These are phyloP conservation scores for Barnettozyma sp. DNA, from an alignment of 805 yeast genomes.

Conservation along the genomic window DNA sequence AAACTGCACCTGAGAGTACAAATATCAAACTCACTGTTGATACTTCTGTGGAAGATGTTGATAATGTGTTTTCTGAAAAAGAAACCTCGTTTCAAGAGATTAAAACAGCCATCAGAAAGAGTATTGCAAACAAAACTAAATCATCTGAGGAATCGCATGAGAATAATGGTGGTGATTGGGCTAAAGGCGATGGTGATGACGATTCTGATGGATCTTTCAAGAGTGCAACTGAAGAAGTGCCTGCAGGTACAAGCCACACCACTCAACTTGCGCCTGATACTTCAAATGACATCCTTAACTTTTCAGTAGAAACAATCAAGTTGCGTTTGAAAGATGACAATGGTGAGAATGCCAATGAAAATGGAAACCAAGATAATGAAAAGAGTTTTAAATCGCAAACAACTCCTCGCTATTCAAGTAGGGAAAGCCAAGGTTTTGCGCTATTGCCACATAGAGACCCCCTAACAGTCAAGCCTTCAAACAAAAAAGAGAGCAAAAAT, in stretches of 20 bases:
- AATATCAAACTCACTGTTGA: too few relatives aligned
- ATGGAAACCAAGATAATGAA: conserved; percentile 1
- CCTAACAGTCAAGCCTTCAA: conserved; percentile 24
- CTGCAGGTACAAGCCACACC: conserved; percentile 11
- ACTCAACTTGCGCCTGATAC: conserved; percentile 13
- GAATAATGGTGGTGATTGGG: too few relatives aligned
- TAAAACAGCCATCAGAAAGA: conserved; percentile 39
- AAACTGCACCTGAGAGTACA: too few relatives aligned
- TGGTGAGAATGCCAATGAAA: too few relatives aligned
- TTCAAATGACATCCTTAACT: conserved; percentile 4
- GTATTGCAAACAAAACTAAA: conserved; percentile 32
- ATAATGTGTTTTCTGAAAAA: conserved; percentile 24
- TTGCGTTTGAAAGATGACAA: conserved; percentile 21
- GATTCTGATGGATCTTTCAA: conserved; percentile 20
- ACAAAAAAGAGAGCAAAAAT: conserved; percentile 11
- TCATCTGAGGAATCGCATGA: conserved; percentile 8
- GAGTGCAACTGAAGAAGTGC: conserved; percentile 18
- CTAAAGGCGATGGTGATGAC: too few relatives aligned
- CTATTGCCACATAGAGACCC: conserved; percentile 27
- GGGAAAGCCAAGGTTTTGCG: conserved; percentile 28
- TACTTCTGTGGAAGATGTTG: conserved; percentile 5
- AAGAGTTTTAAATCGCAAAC: conserved; percentile 7
- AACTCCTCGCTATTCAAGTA: conserved; percentile 18
- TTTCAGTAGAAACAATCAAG: conserved; percentile 16
- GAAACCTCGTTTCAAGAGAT: conserved; percentile 40